These are phyloP conservation scores for Ceratocystis colombiana DNA, from an alignment of 2,329 filamentous ascomycete genomes.

Conservation along the genomic window DNA sequence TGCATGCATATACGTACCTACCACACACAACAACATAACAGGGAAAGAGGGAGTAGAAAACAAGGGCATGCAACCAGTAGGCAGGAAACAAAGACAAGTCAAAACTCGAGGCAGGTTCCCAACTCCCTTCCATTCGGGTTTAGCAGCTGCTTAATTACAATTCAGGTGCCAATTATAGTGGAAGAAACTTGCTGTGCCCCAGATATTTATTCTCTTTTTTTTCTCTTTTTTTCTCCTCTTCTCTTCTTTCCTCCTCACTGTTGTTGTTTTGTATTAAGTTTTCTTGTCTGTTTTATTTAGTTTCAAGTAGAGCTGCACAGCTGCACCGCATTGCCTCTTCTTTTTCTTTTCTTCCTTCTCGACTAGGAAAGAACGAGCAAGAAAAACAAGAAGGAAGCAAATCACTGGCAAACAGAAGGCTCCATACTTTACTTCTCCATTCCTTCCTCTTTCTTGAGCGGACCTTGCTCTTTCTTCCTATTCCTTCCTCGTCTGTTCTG, in stretches of 20 bases:
- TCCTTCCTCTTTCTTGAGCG: slow-evolving; percentile 11
- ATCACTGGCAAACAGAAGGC: background rate
- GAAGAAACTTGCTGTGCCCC: background rate
- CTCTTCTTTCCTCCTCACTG: background rate
- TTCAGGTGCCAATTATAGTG: slow-evolving; percentile 9
- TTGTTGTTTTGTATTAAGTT: slow-evolving; percentile 1
- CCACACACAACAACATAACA: background rate
- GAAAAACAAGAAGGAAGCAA: background rate
- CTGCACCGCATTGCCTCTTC: background rate
- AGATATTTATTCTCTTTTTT: background rate
- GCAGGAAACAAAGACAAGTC: slow-evolving; percentile 6
- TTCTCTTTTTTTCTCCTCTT: background rate
- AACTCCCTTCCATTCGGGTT: slow-evolving; percentile 2
- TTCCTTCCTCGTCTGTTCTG: background rate
- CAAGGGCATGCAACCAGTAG: background rate
- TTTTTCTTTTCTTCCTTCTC: slow-evolving; percentile 1
- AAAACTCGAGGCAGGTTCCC: background rate
- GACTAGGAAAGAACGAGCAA: background rate
- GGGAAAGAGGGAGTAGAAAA: background rate
- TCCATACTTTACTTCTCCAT: slow-evolving; percentile 15
- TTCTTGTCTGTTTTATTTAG: slow-evolving; percentile 2
- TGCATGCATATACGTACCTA: background rate
- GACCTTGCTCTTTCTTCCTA: background rate
- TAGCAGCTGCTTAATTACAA: slow-evolving; percentile 13
- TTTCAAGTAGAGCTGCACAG: slow-evolving; percentile 13